phyloP scores from a whole-genome alignment of 106 monocot species.

The Acanthochlamys bracteata region DNA sequence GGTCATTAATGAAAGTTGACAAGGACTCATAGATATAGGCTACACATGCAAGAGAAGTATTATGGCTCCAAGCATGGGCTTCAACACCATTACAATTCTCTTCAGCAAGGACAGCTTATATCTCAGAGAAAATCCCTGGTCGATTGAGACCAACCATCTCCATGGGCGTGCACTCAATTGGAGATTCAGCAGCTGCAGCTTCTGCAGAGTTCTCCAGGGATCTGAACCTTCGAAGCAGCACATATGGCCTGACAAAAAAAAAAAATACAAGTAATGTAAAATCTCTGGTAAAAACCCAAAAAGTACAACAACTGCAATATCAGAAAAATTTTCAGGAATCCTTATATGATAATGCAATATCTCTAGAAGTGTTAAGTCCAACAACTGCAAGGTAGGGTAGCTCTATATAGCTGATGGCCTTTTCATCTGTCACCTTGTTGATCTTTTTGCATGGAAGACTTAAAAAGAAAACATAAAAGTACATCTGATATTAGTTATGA shows the following conservation, averaged over 20 bases:
- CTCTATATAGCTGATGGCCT: conserved; percentile 36
- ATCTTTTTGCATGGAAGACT: conserved; percentile 76
- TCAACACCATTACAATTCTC: conserved; percentile 56
- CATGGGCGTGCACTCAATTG: conserved; percentile 32
- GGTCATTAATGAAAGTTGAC: conserved; percentile 35
- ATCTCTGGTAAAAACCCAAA: background rate
- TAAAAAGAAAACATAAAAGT: conserved; percentile 2
- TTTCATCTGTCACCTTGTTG: conserved; percentile 24
- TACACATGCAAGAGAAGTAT: conserved; percentile 54
- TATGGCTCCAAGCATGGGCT: conserved; percentile 75
- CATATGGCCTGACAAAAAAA: conserved; percentile 32
- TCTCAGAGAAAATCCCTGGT: conserved; percentile 70
- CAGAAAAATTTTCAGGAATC: no score
- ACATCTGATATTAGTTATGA: background rate
- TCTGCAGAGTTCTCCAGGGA: conserved; percentile 8
- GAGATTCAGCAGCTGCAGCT: conserved; percentile 7
- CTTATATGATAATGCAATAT: background rate
- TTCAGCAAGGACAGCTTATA: conserved; percentile 65
- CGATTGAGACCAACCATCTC: conserved; percentile 56
- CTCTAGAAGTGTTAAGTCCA: background rate
- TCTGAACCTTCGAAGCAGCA: conserved; percentile 11
- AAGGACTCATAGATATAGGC: conserved; percentile 52
- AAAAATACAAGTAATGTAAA: background rate
- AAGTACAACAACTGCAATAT: background rate
- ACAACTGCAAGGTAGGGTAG: conserved; percentile 2